Evolutionary conservation across 345 rosid species (phyloP), one percentile per base, ranked within the genome.

Genomic region (Melastoma malabathricum): DNA sequence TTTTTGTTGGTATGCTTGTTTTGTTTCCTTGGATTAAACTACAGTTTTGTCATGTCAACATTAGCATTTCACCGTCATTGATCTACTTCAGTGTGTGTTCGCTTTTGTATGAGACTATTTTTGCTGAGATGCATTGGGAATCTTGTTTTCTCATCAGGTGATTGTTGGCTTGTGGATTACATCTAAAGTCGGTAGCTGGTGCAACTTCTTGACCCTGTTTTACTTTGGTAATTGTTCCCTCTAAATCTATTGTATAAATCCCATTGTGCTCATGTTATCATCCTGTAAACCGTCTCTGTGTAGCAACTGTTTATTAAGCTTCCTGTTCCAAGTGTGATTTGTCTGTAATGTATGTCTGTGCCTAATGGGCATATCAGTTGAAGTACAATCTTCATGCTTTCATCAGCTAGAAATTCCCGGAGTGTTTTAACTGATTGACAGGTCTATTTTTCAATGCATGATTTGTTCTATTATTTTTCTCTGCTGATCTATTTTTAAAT

Each of bases 171-270:
- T 72, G 56, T 75, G 77, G 81, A 53, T 59, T 38, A 13, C 69
- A 48, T 75, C 77, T 16, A 52, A 60, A 31, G 57, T 75, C 48
- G 77, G 81, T 22, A 64, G 52, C 54, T 72, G 77, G 55, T 72
- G 70, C 70, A 69, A 69, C 61, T 75, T 75, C 72, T 59, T 75
- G 65, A 72, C 81, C 50, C 53, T 75, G 61, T 75, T 72, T 44
- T 75, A 75, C 59, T 60, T 59, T 43, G 62, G 81, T 75, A 68
- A 61, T 6, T 34, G 41, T 8, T n/a, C 59, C 41, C 45, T 13
- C 17, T 48, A 9, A 13, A 17, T 48, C 12, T 10, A 18, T 34
- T 34, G 10, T 34, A 34, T 34, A 5, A 34, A 34, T 34, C 9
- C 6, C 10, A 2, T 12, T 0, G 12, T 31, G 2, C 3, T 34